These are phyloP conservation scores for Metschnikowia sp. DNA, from an alignment of 805 yeast species.

Conservation along the genomic window DNA sequence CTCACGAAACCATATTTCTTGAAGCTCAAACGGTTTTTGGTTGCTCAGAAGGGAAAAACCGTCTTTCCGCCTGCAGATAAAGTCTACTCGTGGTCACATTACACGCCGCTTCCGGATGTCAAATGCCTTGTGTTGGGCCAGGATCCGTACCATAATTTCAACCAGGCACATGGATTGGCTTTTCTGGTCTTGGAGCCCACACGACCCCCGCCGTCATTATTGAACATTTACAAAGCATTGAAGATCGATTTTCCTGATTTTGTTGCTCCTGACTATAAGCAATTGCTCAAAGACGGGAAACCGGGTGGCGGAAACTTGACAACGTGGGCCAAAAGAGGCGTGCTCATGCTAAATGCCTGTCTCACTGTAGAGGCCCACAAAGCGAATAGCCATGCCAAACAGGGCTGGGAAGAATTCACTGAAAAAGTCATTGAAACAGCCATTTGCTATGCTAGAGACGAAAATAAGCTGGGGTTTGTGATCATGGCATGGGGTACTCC, in stretches of 20 bases:
- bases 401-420: conserved; percentile 93
- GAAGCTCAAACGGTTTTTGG: conserved; percentile 65
- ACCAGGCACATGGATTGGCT: conserved; percentile 96
- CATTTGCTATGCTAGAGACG: conserved; percentile 42
- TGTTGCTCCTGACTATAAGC: conserved; percentile 44
- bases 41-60: conserved; percentile 41
- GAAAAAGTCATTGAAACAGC: conserved; percentile 59
- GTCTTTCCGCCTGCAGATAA: conserved; percentile 77
- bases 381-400: conserved; percentile 86
- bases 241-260: conserved; percentile 65
- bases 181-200: conserved; percentile 83
- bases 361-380: conserved; percentile 89
- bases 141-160: conserved; percentile 90
- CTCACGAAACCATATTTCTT: conserved; percentile 84
- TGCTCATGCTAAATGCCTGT: conserved; percentile 79
- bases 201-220: conserved; percentile 78
- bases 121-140: conserved; percentile 87
- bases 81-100: conserved; percentile 87
- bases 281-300: conserved; percentile 21
- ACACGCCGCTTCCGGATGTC: conserved; percentile 72
- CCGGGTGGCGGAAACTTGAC: conserved; percentile 64
- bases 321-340: conserved; percentile 86
- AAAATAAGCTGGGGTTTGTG: conserved; percentile 49
- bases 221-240: conserved; percentile 81
- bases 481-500: conserved; percentile 82